Base-by-base conservation (phyloP, 2,329 filamentous ascomycete species). In the Pseudocercospora musae region DNA sequence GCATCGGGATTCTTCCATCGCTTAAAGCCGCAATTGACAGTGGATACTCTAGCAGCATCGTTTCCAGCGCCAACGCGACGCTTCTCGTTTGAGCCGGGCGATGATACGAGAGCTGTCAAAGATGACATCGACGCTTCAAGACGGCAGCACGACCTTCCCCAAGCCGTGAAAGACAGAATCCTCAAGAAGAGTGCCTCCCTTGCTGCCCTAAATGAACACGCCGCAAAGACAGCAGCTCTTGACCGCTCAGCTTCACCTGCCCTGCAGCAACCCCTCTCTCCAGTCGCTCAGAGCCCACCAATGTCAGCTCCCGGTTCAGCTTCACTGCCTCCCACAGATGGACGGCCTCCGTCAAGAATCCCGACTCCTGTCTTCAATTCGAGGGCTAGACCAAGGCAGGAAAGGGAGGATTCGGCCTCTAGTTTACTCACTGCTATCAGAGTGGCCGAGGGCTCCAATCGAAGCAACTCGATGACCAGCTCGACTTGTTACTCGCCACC, bases 1-100 rank as follows among this genome's bases (percentile, higher is more conserved):
- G 72, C 72, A 13, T 72, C 71, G 4, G 70, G 70, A 8, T 68
- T 75, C 62, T 67, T 74, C 40, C 68, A 73, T 25, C 70, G 65
- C 59, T 42, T 73, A 5, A 69, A 57, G 58, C 69, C 72, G n/a
- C 70, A 71, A 50, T 57, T 68, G 11, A 65, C 54, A 50, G 54
- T 68, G 11, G 71, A 72, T 11, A 58, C 57, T 2, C n/a, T 54
- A 6, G 29, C 49, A 15, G 37, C 44, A 15, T 54, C 21, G 25
- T 25, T 59, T 10, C 57, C 60, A 7, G 60, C 62, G 3, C 37
- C 40, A 2, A 27, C 33, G 15, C 72, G 76, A 33, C 73, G 77
- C 44, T 80, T 80, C 65, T 80, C 78, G 0, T 80, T 80, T 57
- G 77, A 78, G 44, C 71, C 75, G 15, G 78, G 77, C 44, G 78